phyloP scores from a whole-genome alignment of 257 asterid species.

The Solanum ahanhuiri region DNA sequence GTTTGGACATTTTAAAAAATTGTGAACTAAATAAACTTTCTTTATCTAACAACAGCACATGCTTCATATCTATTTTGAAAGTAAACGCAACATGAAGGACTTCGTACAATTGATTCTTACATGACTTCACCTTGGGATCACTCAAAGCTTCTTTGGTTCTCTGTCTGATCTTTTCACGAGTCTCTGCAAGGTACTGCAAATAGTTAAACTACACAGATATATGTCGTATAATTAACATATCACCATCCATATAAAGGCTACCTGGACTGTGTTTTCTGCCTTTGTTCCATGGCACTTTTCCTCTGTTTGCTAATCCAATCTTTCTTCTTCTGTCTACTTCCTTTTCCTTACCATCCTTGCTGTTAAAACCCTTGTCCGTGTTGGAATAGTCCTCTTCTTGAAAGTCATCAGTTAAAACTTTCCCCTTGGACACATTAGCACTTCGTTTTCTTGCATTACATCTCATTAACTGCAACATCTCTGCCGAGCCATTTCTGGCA shows the following conservation, averaged over 20 bases:
- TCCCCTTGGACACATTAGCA: constrained; percentile 8
- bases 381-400: not conserved
- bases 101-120: constrained; percentile 48
- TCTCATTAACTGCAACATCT: constrained; percentile 11
- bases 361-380: constrained; percentile 1
- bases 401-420: constrained; percentile 11
- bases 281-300: constrained; percentile 87
- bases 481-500: constrained; percentile 11
- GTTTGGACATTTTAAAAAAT: not conserved
- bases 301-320: constrained; percentile 53
- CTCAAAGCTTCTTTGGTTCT: constrained; percentile 84
- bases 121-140: constrained; percentile 99
- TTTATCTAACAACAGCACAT: not conserved
- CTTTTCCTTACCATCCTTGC: constrained; percentile 18
- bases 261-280: constrained; percentile 82
- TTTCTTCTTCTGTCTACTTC: constrained; percentile 21
- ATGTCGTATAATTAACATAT: not conserved
- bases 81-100: not conserved
- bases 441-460: constrained; percentile 12
- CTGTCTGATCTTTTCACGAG: constrained; percentile 61
- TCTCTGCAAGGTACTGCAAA: constrained; percentile 35
- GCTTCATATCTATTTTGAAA: not conserved
- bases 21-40: not conserved
- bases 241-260: constrained; percentile 1
- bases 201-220: not conserved